Base-by-base conservation (phyloP, 306 rosid species). In the Sicyos edulis region DNA sequence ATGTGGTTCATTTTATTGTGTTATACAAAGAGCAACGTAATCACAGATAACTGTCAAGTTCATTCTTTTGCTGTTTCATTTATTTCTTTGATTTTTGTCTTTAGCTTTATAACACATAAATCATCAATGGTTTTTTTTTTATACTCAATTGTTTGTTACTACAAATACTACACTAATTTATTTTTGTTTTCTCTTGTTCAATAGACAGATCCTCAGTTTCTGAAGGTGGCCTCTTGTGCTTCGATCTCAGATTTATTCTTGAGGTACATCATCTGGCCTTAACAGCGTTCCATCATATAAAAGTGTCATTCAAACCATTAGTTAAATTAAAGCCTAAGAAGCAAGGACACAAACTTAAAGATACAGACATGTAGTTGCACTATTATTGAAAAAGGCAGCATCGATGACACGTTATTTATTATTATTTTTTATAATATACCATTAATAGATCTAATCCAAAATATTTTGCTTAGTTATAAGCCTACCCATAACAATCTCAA, bases 181-280 rank as follows among this genome's bases (percentile, higher is more conserved):
- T 19, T 10, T 0, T 42, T 64, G 47, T 20, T 65, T 10, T 79
- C 37, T 78, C 84, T 56, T 86, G 58, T 77, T 53, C 72, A 54
- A 56, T 50, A 70, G 77, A 77, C 88, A 80, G 80, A 82, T 79
- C 88, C 89, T 72, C 82, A 80, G 74, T 61, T 86, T 82, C 80
- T 93, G 82, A 91, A 69, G 88, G 85, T 87, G 70, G 89, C 91
- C 63, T 80, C 95, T n/a, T 88, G 92, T 70, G 85, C 91, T 78
- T 82, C 99, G 8, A 71, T 89, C 51, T 83, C 91, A 56, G 99
- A 88, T 87, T 73, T 91, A 26, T 76, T 93, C 64, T 68, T 76
- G 73, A 93, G 99, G 99, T 93, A 17, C 66, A 69, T 67, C 55
- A 15, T 64, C 40, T 37, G 21, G 47, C 40, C 16, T 42, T 20